Evolutionary conservation across 78 protist genomes (phyloP), one percentile per base, ranked within the genome.

Genomic region (Protostelium mycophagum): DNA sequence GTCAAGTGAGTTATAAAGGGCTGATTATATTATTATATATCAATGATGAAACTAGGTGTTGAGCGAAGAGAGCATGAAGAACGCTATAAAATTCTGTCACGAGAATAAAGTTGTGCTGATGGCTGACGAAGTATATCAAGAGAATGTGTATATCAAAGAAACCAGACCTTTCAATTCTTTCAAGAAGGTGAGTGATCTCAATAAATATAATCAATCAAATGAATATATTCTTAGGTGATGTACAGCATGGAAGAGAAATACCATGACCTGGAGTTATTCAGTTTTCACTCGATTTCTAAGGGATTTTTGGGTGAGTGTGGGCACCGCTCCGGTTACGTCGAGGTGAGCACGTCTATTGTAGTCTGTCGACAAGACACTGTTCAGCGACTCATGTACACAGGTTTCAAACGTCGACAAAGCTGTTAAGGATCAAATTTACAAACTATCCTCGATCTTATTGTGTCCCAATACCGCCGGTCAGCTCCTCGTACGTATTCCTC

Each of bases 261-360:
- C 31, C 88, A 38, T 28, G 36, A 39, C 5, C 34, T 97, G 5
- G 97, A 94, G 91, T 89, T 99, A 51, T 51, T 95, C 37, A 98
- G 99, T 16, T 98, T 98, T 97, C 99, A 98, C 94, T 91, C 96
- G 34, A 86, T 94, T 37, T 96, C 99, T 85, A 99, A 99, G 96
- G 99, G 99, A n/a, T 89, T 98, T 51, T 36, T 97, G n/a, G 99
- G 99, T 35, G 99, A 99, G 93, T 98, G 99, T 38, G 99, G 99
- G 34, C 39, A 63, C 83, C 94, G 99, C 36, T 99, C 99, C 35
- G 99, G 99, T 73, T 99, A 98, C 94, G 87, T 98, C 94, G 98
- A 98, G 89, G 0, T 95, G 36, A 28, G n/a, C 38, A 51, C 73
- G 73, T 25, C 16, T 16, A 51, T n/a, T 16, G 73, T 51, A 16